phyloP scores from a whole-genome alignment of 345 rosid species.

The Corchorus capsularis region DNA sequence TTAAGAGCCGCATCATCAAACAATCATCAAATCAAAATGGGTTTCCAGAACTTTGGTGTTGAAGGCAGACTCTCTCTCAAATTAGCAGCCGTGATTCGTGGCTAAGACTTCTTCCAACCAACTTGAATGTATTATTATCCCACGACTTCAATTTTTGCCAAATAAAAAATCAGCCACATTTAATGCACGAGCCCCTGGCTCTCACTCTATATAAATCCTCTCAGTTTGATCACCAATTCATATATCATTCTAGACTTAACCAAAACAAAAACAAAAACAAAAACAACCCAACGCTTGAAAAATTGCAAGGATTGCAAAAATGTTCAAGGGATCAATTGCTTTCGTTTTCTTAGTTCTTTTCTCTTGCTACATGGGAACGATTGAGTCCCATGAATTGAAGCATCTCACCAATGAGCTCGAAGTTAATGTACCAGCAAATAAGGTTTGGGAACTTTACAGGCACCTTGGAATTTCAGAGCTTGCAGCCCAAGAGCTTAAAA shows the following conservation, averaged over 20 bases:
- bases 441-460: constrained; percentile 3
- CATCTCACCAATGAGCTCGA: not conserved
- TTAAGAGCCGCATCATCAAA: not conserved
- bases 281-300: not conserved
- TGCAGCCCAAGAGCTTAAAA: not conserved
- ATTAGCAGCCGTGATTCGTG: not conserved
- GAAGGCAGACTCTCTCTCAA: not conserved
- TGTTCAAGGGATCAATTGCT: not conserved
- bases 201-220: not conserved
- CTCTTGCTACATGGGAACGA: not conserved
- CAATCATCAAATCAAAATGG: not conserved
- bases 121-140: not conserved
- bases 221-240: not conserved
- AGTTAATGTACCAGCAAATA: constrained; percentile 6
- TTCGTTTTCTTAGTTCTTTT: not conserved
- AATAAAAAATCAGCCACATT: not conserved
- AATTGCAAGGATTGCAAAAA: not conserved
- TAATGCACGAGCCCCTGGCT: not conserved
- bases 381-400: not conserved
- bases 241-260: not conserved
- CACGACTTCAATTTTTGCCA: not conserved
- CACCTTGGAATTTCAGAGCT: not conserved
- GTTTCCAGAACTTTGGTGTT: not conserved
- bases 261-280: not conserved
- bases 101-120: not conserved